Conservation (phyloP, 257 asterid genomes). For the Solanum lycopersicoides region DNA sequence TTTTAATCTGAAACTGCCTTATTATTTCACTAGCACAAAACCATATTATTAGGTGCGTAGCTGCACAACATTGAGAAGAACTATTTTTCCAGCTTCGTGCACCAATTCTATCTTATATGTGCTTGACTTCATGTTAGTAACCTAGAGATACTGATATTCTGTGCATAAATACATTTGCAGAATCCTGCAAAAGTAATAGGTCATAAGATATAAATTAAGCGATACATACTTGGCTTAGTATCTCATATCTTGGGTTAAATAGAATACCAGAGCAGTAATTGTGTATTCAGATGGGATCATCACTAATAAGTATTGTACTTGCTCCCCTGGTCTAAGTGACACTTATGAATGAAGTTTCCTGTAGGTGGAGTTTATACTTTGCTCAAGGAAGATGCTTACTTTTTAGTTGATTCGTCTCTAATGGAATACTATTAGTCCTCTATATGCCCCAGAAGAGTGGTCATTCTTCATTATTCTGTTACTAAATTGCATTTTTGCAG, state of each 20-base stretch:
- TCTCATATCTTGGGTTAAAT: neutral
- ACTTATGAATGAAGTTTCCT: neutral
- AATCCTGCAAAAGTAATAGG: neutral
- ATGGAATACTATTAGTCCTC: neutral
- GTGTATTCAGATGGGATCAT: neutral
- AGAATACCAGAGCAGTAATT: neutral
- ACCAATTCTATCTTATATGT: neutral
- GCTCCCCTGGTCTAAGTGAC: neutral
- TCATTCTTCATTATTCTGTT: neutral
- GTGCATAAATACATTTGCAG: neutral
- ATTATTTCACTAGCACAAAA: neutral
- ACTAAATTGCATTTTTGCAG: neutral
- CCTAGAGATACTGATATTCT: neutral
- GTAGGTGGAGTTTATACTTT: neutral
- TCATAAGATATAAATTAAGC: neutral
- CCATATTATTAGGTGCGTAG: neutral
- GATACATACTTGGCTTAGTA: neutral
- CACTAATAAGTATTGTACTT: neutral
- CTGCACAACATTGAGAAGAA: neutral
- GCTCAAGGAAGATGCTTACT: neutral
- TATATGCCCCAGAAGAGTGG: neutral
- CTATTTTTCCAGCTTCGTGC: neutral
- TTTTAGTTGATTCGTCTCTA: neutral
- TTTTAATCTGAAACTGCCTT: neutral
- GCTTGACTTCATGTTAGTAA: neutral